A percentile compares a stretch with the other conserved stretches of the same genome.
phyloP scores from a whole-genome alignment of 2,329 filamentous ascomycete genomes.

The Madurella fahalii region DNA sequence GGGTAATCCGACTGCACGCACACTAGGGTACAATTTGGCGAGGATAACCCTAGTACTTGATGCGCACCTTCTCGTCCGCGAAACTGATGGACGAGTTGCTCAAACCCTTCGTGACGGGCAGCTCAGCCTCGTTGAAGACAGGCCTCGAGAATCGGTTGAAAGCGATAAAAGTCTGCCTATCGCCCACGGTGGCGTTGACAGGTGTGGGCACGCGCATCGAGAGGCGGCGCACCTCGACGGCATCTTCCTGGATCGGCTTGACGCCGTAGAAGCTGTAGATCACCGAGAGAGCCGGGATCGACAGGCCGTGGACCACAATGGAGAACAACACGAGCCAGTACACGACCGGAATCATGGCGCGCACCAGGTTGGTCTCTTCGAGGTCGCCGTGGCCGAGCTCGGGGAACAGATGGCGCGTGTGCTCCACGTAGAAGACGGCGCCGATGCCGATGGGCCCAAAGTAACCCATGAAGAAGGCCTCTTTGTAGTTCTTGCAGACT shows the following conservation, averaged over 20 bases:
- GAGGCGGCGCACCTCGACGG: conserved; percentile 36
- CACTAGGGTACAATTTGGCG: too few relatives aligned
- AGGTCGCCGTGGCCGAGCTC: conserved; percentile 32
- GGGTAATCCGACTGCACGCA: too few relatives aligned
- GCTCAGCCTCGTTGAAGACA: conserved; percentile 18
- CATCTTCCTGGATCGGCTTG: conserved; percentile 41
- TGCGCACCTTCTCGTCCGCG: neutral
- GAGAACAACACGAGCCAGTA: conserved; percentile 41
- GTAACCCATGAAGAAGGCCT: conserved; percentile 59
- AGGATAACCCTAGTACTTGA: too few relatives aligned
- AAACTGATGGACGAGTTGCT: neutral
- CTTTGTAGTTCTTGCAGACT: conserved; percentile 49
- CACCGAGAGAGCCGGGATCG: conserved; percentile 41
- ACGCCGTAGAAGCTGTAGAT: conserved; percentile 39
- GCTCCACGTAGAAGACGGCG: conserved; percentile 68
- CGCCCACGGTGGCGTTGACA: conserved; percentile 37
- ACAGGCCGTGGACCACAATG: conserved; percentile 45
- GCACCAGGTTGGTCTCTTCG: conserved; percentile 35
- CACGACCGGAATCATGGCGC: conserved; percentile 37
- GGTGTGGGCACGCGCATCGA: conserved; percentile 36
- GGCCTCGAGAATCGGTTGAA: conserved; percentile 48
- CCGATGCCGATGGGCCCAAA: conserved; percentile 77
- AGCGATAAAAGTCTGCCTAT: conserved; percentile 39
- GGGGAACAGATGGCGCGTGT: conserved; percentile 41
- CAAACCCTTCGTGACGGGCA: conserved; percentile 1